Evolutionary conservation across 495 filamentous ascomycete species (phyloP).

Genomic region (Podospora appendiculata): DNA sequence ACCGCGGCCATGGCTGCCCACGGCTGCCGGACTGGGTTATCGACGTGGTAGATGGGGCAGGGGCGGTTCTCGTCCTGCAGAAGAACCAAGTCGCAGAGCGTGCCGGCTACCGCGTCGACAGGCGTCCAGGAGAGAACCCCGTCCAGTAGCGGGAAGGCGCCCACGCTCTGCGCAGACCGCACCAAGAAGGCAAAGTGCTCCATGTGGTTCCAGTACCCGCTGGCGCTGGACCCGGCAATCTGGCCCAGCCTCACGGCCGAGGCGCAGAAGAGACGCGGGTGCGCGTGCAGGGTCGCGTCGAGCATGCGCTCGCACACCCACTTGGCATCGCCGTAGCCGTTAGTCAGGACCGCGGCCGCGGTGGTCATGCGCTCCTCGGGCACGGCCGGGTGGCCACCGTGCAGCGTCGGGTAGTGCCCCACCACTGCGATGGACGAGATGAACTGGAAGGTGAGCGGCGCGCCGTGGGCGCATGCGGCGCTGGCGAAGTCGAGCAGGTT

Average conservation of each 20-base stretch:
- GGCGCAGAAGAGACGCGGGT: conserved; percentile 33
- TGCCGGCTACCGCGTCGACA: conserved; percentile 36
- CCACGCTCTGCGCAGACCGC: conserved; percentile 43
- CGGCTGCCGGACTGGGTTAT: conserved; percentile 42
- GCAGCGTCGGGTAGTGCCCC: conserved; percentile 28
- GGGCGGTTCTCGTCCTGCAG: neutral
- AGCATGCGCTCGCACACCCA: conserved; percentile 42
- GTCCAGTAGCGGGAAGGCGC: conserved; percentile 32
- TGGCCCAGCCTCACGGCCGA: conserved; percentile 42
- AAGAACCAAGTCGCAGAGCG: conserved; percentile 30
- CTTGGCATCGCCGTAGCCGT: conserved; percentile 46
- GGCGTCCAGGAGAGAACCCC: conserved; percentile 42
- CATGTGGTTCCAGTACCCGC: conserved; percentile 44
- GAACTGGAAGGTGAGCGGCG: conserved; percentile 36
- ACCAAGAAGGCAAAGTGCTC: conserved; percentile 44
- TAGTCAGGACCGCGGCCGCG: neutral
- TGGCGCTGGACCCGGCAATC: conserved; percentile 39
- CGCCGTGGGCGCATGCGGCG: conserved; percentile 16
- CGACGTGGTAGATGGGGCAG: conserved; percentile 47
- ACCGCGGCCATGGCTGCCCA: conserved; percentile 36
- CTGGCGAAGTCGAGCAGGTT: conserved; percentile 40
- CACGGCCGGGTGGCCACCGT: conserved; percentile 16
- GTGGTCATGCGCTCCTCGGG: conserved; percentile 26
- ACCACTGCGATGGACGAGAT: conserved; percentile 49
- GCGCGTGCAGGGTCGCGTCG: conserved; percentile 35